Evolutionary conservation across 257 asterid genomes (phyloP), one percentile per base, ranked within the genome.

Genomic region (Eucommia ulmoides): DNA sequence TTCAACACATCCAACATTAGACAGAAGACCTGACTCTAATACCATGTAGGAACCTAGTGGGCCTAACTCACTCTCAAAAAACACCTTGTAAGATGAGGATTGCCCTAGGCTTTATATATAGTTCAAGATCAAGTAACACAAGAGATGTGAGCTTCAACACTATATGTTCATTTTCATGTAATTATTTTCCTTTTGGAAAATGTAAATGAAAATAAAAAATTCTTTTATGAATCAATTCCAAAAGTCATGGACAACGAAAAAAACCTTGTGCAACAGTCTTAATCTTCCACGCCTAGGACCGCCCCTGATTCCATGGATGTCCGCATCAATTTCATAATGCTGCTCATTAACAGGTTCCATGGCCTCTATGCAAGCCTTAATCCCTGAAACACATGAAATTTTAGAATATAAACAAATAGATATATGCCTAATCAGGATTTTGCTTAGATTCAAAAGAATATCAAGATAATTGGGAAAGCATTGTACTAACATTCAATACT

Each of bases 211-310:
- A 35, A 10, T 29, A 4, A 35, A 35, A 35, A 2, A 35, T 35
- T 35, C n/a, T 35, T 35, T 35, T 35, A 35, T 35, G 5, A 26
- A 26, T 26, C 38, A 12, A 26, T n/a, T 26, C 19, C 6, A 53
- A 45, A 19, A 20, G 20, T 41, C 51, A 25, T 22, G 15, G 60
- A 50, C 23, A 47, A 59, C 35, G 47, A 54, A 46, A 33, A 29
- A 48, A 50, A 89, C 98, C 98, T 89, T 80, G 62, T 69, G 51
- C 29, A 69, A 56, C 55, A 64, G 62, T 64, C 96, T 77, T 65
- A 59, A 65, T 85, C 98, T 82, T 57, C 98, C 98, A 33, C 78
- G 77, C 55, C 61, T 69, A 24, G 96, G 96, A 22, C 98, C 96
- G 51, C 69, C 77, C 67, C 60, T 72, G 59, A 78, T 70, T 53